Conservation (phyloP, 306 rosid species). For the Senna siamea region DNA sequence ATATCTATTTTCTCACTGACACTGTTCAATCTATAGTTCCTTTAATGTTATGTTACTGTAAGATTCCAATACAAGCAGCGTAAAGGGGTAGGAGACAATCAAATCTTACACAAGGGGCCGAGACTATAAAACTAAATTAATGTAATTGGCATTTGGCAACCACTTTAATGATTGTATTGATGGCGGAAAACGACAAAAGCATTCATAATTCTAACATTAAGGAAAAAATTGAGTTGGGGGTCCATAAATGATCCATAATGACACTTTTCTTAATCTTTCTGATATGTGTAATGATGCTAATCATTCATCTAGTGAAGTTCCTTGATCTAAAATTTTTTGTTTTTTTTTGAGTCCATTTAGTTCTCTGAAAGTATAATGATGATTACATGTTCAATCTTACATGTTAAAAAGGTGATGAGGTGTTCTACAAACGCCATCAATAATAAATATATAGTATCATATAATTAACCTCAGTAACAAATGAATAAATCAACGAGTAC, state of each 20-base stretch:
- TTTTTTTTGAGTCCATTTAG: conserved; percentile 1
- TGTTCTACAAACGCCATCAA: too few species aligned
- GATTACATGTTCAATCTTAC: conserved; percentile 46
- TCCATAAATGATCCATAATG: conserved; percentile 30
- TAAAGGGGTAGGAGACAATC: too few species aligned
- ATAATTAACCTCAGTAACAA: not conserved
- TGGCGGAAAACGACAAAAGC: not conserved
- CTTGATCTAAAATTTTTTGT: too few species aligned
- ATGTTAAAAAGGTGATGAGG: not conserved
- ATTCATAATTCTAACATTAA: not conserved
- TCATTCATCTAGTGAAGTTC: conserved; percentile 26
- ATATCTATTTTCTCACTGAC: too few species aligned
- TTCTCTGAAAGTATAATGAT: conserved; percentile 27
- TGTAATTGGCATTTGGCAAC: not conserved
- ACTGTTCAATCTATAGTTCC: too few species aligned
- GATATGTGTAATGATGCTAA: conserved; percentile 34
- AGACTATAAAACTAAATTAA: too few species aligned
- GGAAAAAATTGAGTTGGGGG: conserved; percentile 19
- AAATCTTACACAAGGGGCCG: too few species aligned
- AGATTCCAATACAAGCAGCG: too few species aligned
- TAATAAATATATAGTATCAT: not conserved
- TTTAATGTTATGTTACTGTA: too few species aligned
- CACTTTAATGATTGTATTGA: conserved; percentile 28
- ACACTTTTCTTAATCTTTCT: not conserved
- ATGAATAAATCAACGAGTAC: not conserved